Evolutionary conservation across 306 rosid genomes (phyloP).

Genomic region (Cucumis cinereus): DNA sequence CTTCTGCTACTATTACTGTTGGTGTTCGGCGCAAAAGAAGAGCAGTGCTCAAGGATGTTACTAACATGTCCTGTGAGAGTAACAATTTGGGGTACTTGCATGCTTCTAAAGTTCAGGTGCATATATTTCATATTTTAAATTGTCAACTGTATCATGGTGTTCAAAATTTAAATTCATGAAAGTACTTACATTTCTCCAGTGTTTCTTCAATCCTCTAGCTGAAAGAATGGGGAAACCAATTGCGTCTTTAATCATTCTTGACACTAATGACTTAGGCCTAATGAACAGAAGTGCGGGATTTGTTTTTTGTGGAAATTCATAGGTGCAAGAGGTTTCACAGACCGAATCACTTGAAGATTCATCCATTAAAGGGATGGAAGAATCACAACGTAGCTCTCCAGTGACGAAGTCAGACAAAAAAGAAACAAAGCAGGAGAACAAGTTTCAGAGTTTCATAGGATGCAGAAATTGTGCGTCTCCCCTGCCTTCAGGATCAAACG

Average conservation of each 20-base stretch:
- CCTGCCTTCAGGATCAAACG: conserved; percentile 15
- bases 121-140: not conserved
- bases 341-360: not conserved
- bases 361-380: conserved; percentile 1
- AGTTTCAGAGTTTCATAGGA: conserved; percentile 14
- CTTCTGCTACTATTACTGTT: not conserved
- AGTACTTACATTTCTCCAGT: not conserved
- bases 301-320: not conserved
- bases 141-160: not conserved
- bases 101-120: conserved; percentile 1
- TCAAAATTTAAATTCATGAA: not conserved
- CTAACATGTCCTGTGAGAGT: not conserved
- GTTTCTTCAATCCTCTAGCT: not conserved
- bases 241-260: not conserved
- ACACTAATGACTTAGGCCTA: not conserved
- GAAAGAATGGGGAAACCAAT: not conserved
- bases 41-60: conserved; percentile 4
- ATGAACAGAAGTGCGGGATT: not conserved
- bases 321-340: not conserved
- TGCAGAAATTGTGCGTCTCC: conserved; percentile 15
- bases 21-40: not conserved
- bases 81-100: not conserved
- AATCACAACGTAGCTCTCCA: conserved; percentile 22
- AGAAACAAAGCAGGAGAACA: conserved; percentile 14
- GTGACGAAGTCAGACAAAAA: conserved; percentile 14